A percentile compares a stretch with the other conserved stretches of the same genome.
Evolutionary conservation across 2,329 filamentous ascomycete genomes (phyloP).

Genomic region (Rhynchosporium agropyri): DNA sequence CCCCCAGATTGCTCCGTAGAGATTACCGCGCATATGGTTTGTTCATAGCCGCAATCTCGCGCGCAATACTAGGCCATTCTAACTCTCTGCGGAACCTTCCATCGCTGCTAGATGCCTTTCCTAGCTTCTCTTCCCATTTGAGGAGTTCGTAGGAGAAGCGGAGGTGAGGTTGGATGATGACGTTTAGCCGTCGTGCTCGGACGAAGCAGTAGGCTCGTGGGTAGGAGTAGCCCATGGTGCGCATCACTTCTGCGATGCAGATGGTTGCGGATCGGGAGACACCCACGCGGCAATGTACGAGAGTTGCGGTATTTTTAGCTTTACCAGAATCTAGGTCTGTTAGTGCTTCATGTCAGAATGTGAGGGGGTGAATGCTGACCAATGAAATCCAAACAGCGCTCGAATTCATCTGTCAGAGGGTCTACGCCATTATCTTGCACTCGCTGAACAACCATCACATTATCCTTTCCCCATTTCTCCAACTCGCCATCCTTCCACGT

Average conservation of each 20-base stretch:
- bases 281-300: constrained; percentile 95
- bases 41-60: constrained; percentile 96
- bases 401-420: constrained; percentile 82
- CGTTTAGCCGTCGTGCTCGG: constrained; percentile 86
- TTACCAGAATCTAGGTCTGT: constrained; percentile 70
- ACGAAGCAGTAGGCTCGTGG: constrained; percentile 96
- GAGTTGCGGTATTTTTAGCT: constrained; percentile 74
- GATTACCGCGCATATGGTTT: constrained; percentile 77
- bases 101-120: constrained; percentile 45
- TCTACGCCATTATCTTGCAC: constrained; percentile 98
- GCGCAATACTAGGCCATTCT: constrained; percentile 85
- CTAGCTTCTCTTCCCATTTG: constrained; percentile 88
- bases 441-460: constrained; percentile 77
- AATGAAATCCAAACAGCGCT: constrained; percentile 86
- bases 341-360: constrained; percentile 21
- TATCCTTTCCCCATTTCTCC: constrained; percentile 74
- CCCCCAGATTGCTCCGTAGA: constrained; percentile 3
- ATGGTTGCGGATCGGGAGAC: constrained; percentile 96
- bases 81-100: constrained; percentile 56
- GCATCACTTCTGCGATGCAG: constrained; percentile 99
- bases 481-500: constrained; percentile 75
- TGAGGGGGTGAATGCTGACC: constrained; percentile 58
- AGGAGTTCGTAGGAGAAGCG: constrained; percentile 93
- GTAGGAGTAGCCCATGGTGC: constrained; percentile 75
- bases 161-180: constrained; percentile 97